A percentile compares a stretch with the other conserved stretches of the same genome.
Conservation (phyloP, 129 eudicot genomes). For the Dittrichia graveolens region DNA sequence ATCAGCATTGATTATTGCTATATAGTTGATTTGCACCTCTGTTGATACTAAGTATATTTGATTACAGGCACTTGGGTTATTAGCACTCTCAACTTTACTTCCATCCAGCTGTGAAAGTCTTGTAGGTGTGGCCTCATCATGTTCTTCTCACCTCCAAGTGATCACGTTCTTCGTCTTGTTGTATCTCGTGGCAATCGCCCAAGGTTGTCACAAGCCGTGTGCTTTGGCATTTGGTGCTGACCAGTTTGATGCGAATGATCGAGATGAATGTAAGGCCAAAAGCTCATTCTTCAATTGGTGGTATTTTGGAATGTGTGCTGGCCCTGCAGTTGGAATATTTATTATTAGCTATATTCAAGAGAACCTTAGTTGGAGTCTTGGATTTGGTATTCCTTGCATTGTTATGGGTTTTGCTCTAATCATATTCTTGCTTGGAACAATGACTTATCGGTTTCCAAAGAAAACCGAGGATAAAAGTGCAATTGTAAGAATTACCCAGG, state of each 20-base stretch:
- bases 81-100: slow-evolving; percentile 38
- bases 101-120: slow-evolving; percentile 21
- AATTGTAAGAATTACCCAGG: slow-evolving; percentile 39
- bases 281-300: slow-evolving; percentile 79
- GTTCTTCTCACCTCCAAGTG: slow-evolving; percentile 34
- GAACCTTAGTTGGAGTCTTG: slow-evolving; percentile 60
- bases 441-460: slow-evolving; percentile 43
- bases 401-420: slow-evolving; percentile 44
- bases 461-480: slow-evolving; percentile 45
- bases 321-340: slow-evolving; percentile 37
- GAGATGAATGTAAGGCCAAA: slow-evolving; percentile 47
- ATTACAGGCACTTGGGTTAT: slow-evolving; percentile 37
- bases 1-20: no score
- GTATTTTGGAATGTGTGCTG: slow-evolving; percentile 46
- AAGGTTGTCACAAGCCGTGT: slow-evolving; percentile 63
- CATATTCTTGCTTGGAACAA: slow-evolving; percentile 53
- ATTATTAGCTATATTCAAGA: slow-evolving; percentile 60
- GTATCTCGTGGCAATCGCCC: slow-evolving; percentile 57
- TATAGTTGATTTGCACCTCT: no score
- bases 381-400: slow-evolving; percentile 63
- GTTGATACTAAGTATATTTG: background rate
- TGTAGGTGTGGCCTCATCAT: background rate
- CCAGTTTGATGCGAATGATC: slow-evolving; percentile 59
- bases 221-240: slow-evolving; percentile 68
- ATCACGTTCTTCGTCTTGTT: slow-evolving; percentile 51